A percentile compares a stretch with the other conserved stretches of the same genome.
Evolutionary conservation across 257 asterid genomes (phyloP).

Genomic region (Scutellaria galericulata): DNA sequence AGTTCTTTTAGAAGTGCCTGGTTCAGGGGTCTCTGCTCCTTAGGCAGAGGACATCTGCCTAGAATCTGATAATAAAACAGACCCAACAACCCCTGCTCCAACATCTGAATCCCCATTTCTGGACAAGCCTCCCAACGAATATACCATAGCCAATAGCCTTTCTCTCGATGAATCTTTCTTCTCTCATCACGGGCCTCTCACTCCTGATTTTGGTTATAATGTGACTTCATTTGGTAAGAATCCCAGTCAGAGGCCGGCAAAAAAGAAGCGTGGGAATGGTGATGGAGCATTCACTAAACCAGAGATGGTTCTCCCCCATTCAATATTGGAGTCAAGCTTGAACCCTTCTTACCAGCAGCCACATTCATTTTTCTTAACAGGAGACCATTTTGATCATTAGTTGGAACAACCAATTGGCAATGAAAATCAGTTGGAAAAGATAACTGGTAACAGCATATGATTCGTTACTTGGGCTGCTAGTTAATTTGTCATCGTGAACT

Average conservation of each 20-base stretch:
- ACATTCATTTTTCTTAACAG: conserved; percentile 51
- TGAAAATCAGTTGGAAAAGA: conserved; percentile 43
- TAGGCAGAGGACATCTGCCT: conserved; percentile 47
- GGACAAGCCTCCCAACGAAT: conserved; percentile 58
- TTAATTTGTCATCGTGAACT: conserved; percentile 21
- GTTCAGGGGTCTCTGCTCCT: conserved; percentile 50
- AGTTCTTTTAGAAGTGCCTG: conserved; percentile 70
- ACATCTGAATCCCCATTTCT: conserved; percentile 65
- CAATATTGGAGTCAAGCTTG: conserved; percentile 60
- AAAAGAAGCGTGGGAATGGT: conserved; percentile 52
- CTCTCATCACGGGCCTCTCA: conserved; percentile 79
- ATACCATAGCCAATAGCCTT: conserved; percentile 53
- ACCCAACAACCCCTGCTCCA: conserved; percentile 84
- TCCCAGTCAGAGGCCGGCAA: conserved; percentile 59
- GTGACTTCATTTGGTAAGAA: conserved; percentile 48
- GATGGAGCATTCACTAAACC: conserved; percentile 49
- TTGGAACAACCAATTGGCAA: conserved; percentile 38
- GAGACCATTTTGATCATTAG: conserved; percentile 50
- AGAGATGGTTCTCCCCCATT: conserved; percentile 54
- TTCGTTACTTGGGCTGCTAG: conserved; percentile 15
- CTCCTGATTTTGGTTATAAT: conserved; percentile 76
- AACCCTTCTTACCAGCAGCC: conserved; percentile 52
- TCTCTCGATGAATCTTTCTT: conserved; percentile 78
- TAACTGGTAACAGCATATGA: conserved; percentile 43
- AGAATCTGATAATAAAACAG: conserved; percentile 61